Base-by-base conservation (phyloP, 768 basidiomycete species). In the Myochromella boudieri region DNA sequence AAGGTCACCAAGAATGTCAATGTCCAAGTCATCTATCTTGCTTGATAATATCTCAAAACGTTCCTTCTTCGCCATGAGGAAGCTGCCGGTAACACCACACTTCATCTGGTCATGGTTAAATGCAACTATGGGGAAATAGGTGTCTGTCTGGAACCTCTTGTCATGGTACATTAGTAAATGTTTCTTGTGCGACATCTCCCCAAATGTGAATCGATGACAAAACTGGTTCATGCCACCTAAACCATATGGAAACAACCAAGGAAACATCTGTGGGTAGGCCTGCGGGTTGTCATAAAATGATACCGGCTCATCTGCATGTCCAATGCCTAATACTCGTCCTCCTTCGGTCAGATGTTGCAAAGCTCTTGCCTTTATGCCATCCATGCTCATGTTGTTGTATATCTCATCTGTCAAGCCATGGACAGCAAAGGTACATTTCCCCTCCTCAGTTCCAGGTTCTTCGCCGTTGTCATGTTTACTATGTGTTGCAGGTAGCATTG, bases 241-340 rank as follows among this genome's bases (percentile, higher is more conserved):
- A 1, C 72, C 70, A 56, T 72, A 73, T 0, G 70, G 71, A 52
- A 68, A 75, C 2, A 72, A 45, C 68, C 71, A 73, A 0, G 69
- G 42, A 34, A 37, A 22, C n/a, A 22, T 37, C 6, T 14, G 37
- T 21, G 37, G 4, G 20, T 37, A 37, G 7, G 20, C 41, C 3
- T 56, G 42, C 2, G 63, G 61, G 49, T 74, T 70, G 14, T 66
- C 44, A 28, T 60, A 72, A 12, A 68, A 61, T 6, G 61, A 61
- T 31, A 67, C 55, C 15, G 62, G 55, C 3, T 50, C 29, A 4
- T 34, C 24, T 4, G 49, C 44, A 42, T 66, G 66, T 0, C 67
- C 68, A 3, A 69, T 53, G 0, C 48, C 63, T 1, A 74, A 50
- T 0, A 63, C 44, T 17, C 53, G 59, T 0, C 64, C 63, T 2